Evolutionary conservation across 306 rosid species (phyloP).

Genomic region (Sicyos edulis): DNA sequence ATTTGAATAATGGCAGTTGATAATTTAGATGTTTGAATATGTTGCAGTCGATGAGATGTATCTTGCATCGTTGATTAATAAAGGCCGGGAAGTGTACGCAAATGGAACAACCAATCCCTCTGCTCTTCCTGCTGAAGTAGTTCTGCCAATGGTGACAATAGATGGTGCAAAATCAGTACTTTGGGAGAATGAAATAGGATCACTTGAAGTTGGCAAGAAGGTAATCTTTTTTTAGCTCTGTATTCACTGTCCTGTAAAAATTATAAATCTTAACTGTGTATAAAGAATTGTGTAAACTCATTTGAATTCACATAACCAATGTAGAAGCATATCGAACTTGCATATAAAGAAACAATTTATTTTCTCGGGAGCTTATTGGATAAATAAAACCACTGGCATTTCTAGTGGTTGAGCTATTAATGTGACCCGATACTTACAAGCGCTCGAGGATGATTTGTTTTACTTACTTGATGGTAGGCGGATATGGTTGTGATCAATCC

Average conservation of each 20-base stretch:
- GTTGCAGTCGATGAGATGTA: conserved; percentile 87
- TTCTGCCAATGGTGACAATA: conserved; percentile 60
- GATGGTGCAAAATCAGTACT: conserved; percentile 78
- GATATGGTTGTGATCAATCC: conserved; percentile 75
- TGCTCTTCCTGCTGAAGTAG: conserved; percentile 63
- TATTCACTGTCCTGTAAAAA: conserved; percentile 6
- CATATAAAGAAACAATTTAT: background rate
- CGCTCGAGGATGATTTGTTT: conserved; percentile 29
- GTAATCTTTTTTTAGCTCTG: conserved; percentile 28
- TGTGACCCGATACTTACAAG: background rate
- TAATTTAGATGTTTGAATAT: conserved; percentile 21
- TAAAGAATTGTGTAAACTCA: background rate
- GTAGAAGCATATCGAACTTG: background rate
- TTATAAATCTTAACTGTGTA: too few relatives aligned
- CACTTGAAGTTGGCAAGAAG: conserved; percentile 90
- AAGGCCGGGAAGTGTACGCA: conserved; percentile 59
- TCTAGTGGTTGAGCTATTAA: background rate
- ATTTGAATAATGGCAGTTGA: background rate
- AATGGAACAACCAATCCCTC: conserved; percentile 69
- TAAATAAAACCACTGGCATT: background rate
- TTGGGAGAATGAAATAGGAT: conserved; percentile 78
- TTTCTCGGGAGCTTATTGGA: background rate
- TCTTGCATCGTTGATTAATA: conserved; percentile 79
- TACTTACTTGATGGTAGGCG: conserved; percentile 43
- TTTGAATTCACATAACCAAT: background rate